phyloP scores from a whole-genome alignment of 192 early-diverging fungal species.

The Gamsiella multidivaricata region DNA sequence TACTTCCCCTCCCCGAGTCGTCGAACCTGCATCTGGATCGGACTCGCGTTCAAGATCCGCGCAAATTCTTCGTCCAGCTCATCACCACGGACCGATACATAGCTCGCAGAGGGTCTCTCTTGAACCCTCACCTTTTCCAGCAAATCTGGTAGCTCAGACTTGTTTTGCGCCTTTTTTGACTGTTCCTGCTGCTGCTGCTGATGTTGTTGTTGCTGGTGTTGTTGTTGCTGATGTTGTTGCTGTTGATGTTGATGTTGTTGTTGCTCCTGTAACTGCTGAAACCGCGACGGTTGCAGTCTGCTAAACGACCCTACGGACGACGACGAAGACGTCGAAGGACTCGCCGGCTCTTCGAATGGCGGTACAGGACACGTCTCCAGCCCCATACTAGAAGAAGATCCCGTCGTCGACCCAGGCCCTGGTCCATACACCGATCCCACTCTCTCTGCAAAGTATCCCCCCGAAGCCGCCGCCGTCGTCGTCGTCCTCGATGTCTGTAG shows the following conservation, averaged over 20 bases:
- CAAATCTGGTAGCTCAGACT: no score
- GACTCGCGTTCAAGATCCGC: slow-evolving; percentile 58
- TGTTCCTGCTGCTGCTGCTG: slow-evolving; percentile 14
- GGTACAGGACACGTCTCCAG: background rate
- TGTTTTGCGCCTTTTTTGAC: slow-evolving; percentile 2
- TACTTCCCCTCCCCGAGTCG: slow-evolving; percentile 51
- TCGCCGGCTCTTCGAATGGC: slow-evolving; percentile 21
- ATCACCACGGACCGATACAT: slow-evolving; percentile 58
- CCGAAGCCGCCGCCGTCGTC: background rate
- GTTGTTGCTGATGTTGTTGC: background rate
- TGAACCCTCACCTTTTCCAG: background rate
- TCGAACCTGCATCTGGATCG: slow-evolving; percentile 58
- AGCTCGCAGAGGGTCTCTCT: slow-evolving; percentile 20
- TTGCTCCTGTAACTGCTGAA: background rate
- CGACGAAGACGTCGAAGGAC: slow-evolving; percentile 29
- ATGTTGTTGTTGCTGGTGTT: background rate
- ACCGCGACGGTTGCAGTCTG: background rate
- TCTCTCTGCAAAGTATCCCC: background rate
- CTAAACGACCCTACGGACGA: slow-evolving; percentile 22
- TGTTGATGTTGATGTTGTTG: background rate
- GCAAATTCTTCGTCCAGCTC: slow-evolving; percentile 65
- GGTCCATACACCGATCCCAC: slow-evolving; percentile 10
- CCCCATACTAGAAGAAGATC: slow-evolving; percentile 16
- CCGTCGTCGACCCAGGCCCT: background rate
- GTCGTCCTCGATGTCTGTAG: background rate